Conservation (phyloP, 192 early-diverging fungal species). For the Coemansia sp. region DNA sequence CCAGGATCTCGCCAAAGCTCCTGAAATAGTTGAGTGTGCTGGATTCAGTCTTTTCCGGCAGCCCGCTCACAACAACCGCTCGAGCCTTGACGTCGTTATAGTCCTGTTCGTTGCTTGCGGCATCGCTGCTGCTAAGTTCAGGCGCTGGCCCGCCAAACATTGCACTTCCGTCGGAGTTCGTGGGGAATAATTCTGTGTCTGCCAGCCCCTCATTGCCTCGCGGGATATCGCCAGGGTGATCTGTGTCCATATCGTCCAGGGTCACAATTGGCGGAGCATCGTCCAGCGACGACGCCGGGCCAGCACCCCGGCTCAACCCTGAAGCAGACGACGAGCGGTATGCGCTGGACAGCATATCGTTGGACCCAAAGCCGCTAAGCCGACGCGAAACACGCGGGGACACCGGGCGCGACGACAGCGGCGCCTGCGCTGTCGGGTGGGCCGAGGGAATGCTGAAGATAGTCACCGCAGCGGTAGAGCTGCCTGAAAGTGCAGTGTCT, state of each 20-base stretch:
- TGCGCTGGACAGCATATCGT: constrained; percentile 50
- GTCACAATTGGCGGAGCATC: constrained; percentile 46
- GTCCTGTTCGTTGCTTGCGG: constrained; percentile 15
- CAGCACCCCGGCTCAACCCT: constrained; percentile 3
- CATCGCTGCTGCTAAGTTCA: neutral
- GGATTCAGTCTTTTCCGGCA: constrained; percentile 32
- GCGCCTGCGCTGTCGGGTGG: constrained; percentile 7
- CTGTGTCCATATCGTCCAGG: constrained; percentile 39
- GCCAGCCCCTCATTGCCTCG: neutral
- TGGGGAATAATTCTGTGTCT: constrained; percentile 15
- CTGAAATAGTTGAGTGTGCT: constrained; percentile 38
- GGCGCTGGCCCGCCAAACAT: neutral
- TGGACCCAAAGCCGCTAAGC: constrained; percentile 51
- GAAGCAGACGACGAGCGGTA: constrained; percentile 21
- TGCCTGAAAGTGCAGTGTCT: constrained; percentile 12
- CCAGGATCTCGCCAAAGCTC: constrained; percentile 32
- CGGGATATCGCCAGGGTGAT: constrained; percentile 2
- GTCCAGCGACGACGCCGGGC: constrained; percentile 23
- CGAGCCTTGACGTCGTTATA: constrained; percentile 39
- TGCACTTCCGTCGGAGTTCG: neutral
- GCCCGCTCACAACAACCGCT: constrained; percentile 28
- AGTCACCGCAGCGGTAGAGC: constrained; percentile 4
- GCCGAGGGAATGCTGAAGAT: constrained; percentile 15
- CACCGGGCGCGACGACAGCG: constrained; percentile 19
- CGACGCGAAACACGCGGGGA: constrained; percentile 42